Evolutionary conservation across 352 stramenopile genomes (phyloP).

Genomic region (Phytopythium litorale): DNA sequence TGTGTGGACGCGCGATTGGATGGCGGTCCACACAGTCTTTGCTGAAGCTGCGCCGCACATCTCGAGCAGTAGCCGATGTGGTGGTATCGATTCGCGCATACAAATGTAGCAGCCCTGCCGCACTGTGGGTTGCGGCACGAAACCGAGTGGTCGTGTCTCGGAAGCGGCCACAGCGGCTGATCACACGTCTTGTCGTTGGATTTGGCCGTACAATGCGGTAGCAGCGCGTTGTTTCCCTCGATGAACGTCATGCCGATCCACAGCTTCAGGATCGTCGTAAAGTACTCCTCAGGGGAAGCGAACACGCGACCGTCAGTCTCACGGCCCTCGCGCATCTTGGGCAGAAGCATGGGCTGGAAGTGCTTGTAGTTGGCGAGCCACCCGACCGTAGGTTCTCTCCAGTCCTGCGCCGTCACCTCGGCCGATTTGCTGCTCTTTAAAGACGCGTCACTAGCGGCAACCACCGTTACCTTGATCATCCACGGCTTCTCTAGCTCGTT

Average conservation of each 20-base stretch:
- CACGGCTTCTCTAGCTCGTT: conserved; percentile 71
- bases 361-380: conserved; percentile 68
- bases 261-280: conserved; percentile 62
- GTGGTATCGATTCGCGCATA: conserved; percentile 58
- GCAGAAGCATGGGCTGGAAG: conserved; percentile 68
- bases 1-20: conserved; percentile 68
- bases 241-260: conserved; percentile 89
- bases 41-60: conserved; percentile 47
- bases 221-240: conserved; percentile 78
- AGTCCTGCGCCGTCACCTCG: conserved; percentile 23
- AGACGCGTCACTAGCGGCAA: background rate
- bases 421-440: background rate
- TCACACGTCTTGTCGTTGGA: conserved; percentile 57
- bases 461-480: conserved; percentile 40
- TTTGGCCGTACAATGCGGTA: conserved; percentile 64
- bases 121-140: conserved; percentile 57
- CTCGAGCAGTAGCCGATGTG: conserved; percentile 52
- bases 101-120: conserved; percentile 38
- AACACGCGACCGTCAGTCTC: conserved; percentile 50
- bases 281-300: conserved; percentile 72
- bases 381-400: conserved; percentile 59
- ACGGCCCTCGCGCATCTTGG: conserved; percentile 58
- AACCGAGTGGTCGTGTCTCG: background rate
- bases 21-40: conserved; percentile 47
- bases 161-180: conserved; percentile 60